phyloP scores from a whole-genome alignment of 306 rosid species.

The Canavalia ensiformis region DNA sequence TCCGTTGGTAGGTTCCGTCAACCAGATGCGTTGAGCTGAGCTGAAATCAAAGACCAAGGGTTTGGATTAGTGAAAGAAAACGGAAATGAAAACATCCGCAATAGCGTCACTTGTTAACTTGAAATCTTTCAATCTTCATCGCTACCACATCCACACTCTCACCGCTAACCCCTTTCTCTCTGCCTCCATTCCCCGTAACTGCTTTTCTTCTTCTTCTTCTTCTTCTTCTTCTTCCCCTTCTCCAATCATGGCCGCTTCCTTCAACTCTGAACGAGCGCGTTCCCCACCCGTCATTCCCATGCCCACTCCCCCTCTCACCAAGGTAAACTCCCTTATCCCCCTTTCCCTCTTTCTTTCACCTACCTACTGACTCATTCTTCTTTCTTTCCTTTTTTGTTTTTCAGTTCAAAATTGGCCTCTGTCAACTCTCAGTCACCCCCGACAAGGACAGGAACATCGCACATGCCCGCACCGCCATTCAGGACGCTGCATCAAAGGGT shows the following conservation, averaged over 20 bases:
- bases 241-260: constrained; percentile 68
- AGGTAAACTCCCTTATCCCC: constrained; percentile 51
- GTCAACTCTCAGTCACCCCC: constrained; percentile 82
- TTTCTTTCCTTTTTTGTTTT: background rate
- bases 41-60: background rate
- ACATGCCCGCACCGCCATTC: constrained; percentile 82
- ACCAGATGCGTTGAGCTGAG: background rate
- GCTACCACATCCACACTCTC: constrained; percentile 23
- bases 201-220: constrained; percentile 50
- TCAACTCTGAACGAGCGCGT: constrained; percentile 72
- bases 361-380: background rate
- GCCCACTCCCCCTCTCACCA: constrained; percentile 76
- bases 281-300: constrained; percentile 76
- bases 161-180: background rate
- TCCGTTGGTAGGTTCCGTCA: background rate
- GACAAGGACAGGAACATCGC: constrained; percentile 84
- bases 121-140: constrained; percentile 48
- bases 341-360: background rate
- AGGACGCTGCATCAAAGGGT: constrained; percentile 82
- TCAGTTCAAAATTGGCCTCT: constrained; percentile 87
- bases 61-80: constrained; percentile 1
- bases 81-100: constrained; percentile 66
- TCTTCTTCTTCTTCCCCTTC: constrained; percentile 38
- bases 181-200: constrained; percentile 35
- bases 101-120: constrained; percentile 54